Conservation (phyloP, 2,329 filamentous ascomycete genomes). For the Nemania serpens region DNA sequence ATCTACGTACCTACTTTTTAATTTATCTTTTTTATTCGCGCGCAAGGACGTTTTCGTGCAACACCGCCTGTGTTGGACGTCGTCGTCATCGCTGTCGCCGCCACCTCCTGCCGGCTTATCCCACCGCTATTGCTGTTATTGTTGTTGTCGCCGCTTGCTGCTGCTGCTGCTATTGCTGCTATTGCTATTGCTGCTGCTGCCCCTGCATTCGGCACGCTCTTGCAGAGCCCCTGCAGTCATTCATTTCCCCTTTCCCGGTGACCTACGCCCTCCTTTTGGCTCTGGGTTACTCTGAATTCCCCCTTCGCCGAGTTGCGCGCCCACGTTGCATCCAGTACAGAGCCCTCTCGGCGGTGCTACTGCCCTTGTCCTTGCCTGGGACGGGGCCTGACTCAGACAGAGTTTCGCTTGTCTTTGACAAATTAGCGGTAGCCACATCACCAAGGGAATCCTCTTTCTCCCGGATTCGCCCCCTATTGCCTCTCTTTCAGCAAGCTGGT, state of each 20-base stretch:
- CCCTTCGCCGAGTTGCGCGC: constrained; percentile 14
- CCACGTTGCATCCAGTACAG: constrained; percentile 13
- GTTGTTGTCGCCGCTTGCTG: neutral
- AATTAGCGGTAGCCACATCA: constrained; percentile 44
- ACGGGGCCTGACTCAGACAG: constrained; percentile 41
- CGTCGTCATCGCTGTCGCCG: constrained; percentile 5
- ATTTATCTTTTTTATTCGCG: constrained; percentile 27
- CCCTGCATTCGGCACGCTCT: constrained; percentile 5
- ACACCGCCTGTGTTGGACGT: constrained; percentile 19
- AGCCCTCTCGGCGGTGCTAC: constrained; percentile 25
- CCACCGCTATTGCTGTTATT: neutral
- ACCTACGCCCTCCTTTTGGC: neutral
- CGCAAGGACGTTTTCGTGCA: constrained; percentile 29
- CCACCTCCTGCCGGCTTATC: neutral
- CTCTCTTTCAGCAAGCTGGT: constrained; percentile 33
- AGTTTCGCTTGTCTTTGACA: constrained; percentile 42
- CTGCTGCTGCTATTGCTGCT: constrained; percentile 1
- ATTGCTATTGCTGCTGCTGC: neutral
- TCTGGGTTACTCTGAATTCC: neutral
- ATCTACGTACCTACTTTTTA: constrained; percentile 25
- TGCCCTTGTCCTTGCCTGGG: constrained; percentile 33
- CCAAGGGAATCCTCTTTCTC: constrained; percentile 32
- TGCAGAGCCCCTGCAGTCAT: constrained; percentile 11
- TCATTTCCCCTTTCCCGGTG: neutral
- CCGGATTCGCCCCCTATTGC: constrained; percentile 28